A percentile compares a stretch with the other conserved stretches of the same genome.
Evolutionary conservation across 192 early-diverging fungal genomes (phyloP).

Genomic region (Glomus cerebriforme): DNA sequence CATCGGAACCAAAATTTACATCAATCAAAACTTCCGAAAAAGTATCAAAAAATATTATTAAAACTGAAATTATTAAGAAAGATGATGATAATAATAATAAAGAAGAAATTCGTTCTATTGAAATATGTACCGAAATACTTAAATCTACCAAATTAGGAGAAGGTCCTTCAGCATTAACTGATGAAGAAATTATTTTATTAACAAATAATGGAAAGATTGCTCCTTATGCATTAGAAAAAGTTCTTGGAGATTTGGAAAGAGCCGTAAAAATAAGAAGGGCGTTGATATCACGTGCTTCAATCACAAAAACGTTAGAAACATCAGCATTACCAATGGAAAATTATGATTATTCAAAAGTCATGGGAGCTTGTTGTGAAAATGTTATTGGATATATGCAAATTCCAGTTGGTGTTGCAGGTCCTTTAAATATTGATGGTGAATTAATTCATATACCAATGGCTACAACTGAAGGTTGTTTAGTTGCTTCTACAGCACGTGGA

Average conservation of each 20-base stretch:
- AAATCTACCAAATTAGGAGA: conserved; percentile 36
- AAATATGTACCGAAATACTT: conserved; percentile 47
- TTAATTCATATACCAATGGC: conserved; percentile 90
- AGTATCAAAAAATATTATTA: too few species aligned
- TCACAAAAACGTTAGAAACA: conserved; percentile 63
- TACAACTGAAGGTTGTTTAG: conserved; percentile 89
- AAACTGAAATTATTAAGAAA: neutral
- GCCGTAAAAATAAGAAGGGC: conserved; percentile 83
- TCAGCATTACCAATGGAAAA: conserved; percentile 76
- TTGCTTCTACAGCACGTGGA: conserved; percentile 90
- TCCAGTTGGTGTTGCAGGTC: conserved; percentile 92
- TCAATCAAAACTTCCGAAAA: too few species aligned
- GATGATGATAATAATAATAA: neutral
- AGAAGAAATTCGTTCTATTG: conserved; percentile 43
- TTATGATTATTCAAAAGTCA: conserved; percentile 88
- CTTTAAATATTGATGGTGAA: conserved; percentile 80
- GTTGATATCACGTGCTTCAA: conserved; percentile 69
- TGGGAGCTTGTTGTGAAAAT: conserved; percentile 95
- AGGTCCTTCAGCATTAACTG: conserved; percentile 52
- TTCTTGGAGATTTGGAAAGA: conserved; percentile 72
- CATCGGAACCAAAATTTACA: too few species aligned
- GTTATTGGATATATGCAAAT: conserved; percentile 92
- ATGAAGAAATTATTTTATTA: conserved; percentile 78
- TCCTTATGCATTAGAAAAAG: conserved; percentile 88
- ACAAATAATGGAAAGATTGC: conserved; percentile 74